Evolutionary conservation across 139 green algal genomes (phyloP), one percentile per base, ranked within the genome.

Genomic region (Micractinium sp.): DNA sequence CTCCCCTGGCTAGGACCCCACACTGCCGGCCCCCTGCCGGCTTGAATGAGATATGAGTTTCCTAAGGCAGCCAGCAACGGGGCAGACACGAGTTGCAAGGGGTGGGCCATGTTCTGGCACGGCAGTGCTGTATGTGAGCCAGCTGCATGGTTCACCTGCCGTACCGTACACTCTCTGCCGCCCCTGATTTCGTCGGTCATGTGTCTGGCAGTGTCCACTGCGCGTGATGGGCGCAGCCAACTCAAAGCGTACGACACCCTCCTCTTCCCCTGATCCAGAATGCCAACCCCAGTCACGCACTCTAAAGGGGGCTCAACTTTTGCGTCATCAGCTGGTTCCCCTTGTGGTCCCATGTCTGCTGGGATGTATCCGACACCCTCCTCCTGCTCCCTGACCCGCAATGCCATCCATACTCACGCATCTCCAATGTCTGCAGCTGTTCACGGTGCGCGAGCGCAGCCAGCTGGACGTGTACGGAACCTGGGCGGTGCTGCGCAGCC

Each of bases 401-500:
- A 9, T 56, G 47, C 47, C 47, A 5, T 16, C 47, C 47, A 5
- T 56, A 5, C 47, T 9, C 47, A 27, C 56, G 92, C 15, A 85
- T 91, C 69, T 90, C 74, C 74, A n/a, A n/a, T n/a, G 9, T 27
- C 1, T 71, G 87, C 89, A 94, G 87, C 63, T 96, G 56, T 94
- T 96, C 61, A 91, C 39, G 33, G 22, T 69, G 23, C 53, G 78
- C 1, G 85, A 96, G 88, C 82, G 90, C 22, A 89, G 76, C 25
- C 91, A 95, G 78, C 90, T 96, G 71, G 94, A 96, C 20, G 94
- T 96, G 33, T 95, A 94, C 47, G 90, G 89, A 29, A 82, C 91
- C 19, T 95, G 93, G 93, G 90, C 85, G 35, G 93, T 96, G 63
- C 85, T 91, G 66, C 93, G 89, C 29, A 86, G 81, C 53, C 85